phyloP scores from a whole-genome alignment of 345 rosid genomes.

The Carallia pectinifolia region DNA sequence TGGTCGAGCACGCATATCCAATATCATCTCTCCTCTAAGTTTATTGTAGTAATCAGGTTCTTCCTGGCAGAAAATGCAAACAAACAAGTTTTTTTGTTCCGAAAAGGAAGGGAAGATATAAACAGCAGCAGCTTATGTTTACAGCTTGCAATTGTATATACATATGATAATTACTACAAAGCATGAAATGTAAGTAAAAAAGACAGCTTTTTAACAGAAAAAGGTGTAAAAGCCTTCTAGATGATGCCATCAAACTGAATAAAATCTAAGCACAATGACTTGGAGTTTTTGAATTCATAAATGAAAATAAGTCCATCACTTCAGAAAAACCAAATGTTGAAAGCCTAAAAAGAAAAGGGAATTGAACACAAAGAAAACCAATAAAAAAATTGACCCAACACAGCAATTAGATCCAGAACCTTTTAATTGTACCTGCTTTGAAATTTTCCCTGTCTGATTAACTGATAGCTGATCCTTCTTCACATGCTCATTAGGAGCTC shows the following conservation, averaged over 20 bases:
- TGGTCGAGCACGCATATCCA: conserved; percentile 76
- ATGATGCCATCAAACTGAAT: too few species aligned
- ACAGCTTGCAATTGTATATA: background rate
- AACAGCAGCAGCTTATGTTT: background rate
- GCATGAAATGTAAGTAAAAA: background rate
- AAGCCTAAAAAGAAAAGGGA: background rate
- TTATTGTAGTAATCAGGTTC: conserved; percentile 59
- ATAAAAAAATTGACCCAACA: background rate
- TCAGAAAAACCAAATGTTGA: background rate
- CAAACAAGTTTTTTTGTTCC: background rate
- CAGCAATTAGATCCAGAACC: background rate
- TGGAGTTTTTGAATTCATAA: background rate
- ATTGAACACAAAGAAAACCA: background rate
- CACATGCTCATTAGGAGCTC: conserved; percentile 33
- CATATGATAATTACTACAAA: too few species aligned
- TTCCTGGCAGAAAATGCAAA: conserved; percentile 28
- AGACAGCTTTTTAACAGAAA: background rate
- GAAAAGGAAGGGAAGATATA: background rate
- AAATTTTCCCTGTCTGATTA: conserved; percentile 24
- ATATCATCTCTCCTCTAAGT: conserved; percentile 51
- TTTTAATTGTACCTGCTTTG: conserved; percentile 38
- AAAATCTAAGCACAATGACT: too few species aligned
- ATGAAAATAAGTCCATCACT: background rate
- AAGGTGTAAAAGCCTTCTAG: background rate
- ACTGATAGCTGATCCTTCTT: conserved; percentile 29